These are phyloP conservation scores for Populus ilicifolia DNA, from an alignment of 345 rosid genomes.

Conservation along the genomic window DNA sequence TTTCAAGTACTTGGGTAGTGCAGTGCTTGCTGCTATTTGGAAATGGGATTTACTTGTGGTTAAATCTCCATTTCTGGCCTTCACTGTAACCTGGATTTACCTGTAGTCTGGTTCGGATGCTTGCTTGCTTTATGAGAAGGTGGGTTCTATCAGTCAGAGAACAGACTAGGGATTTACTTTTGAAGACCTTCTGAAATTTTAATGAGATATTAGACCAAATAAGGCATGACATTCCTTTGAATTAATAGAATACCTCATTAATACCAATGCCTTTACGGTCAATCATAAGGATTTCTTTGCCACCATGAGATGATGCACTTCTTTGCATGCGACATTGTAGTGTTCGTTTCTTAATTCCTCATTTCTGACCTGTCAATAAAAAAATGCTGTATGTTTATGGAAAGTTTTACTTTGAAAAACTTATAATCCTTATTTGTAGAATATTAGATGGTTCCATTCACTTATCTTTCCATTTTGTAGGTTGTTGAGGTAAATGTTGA, in stretches of 20 bases:
- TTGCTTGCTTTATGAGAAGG: not conserved
- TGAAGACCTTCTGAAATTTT: not conserved
- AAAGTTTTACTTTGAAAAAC: not conserved
- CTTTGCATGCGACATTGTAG: not conserved
- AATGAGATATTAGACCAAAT: not conserved
- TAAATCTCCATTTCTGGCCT: not conserved
- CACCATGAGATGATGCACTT: not conserved
- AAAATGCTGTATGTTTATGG: not conserved
- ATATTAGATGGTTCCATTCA: not conserved
- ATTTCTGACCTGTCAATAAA: not conserved
- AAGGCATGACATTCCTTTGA: not conserved
- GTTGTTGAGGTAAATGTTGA: constrained; percentile 78
- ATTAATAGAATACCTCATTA: not conserved
- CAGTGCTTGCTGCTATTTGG: not conserved
- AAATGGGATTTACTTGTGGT: not conserved
- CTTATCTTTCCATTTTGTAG: constrained; percentile 28
- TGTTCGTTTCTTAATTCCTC: not conserved
- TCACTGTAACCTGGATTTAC: not conserved
- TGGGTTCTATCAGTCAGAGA: not conserved
- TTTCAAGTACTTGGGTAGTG: not conserved
- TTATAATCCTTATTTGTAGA: not conserved
- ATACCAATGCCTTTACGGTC: not conserved
- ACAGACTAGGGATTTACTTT: not conserved
- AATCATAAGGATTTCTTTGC: not conserved
- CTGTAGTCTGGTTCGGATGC: not conserved